phyloP scores from a whole-genome alignment of 1,284 basidiomycete genomes.

The Boletus semigastroideus region DNA sequence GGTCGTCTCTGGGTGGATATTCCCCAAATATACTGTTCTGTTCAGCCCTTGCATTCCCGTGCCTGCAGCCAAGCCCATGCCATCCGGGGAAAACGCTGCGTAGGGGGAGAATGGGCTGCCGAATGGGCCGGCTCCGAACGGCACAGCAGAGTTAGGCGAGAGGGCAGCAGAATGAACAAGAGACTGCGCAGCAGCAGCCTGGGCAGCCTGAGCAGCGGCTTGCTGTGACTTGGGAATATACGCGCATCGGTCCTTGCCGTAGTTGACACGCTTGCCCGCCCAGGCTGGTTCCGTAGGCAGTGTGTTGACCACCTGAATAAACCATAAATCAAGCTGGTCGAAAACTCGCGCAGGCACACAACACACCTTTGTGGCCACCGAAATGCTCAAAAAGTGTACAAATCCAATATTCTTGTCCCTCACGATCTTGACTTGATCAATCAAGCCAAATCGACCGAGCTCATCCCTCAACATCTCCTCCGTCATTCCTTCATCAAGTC shows the following conservation, averaged over 20 bases:
- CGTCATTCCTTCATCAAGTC: slow-evolving; percentile 82
- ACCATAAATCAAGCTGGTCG: neutral
- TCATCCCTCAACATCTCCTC: slow-evolving; percentile 90
- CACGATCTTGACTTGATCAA: slow-evolving; percentile 98
- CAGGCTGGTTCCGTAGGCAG: slow-evolving; percentile 86
- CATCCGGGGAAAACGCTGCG: slow-evolving; percentile 56
- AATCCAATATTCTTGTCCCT: slow-evolving; percentile 97
- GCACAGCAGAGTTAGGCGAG: slow-evolving; percentile 27
- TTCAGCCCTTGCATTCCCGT: slow-evolving; percentile 61
- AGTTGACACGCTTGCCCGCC: slow-evolving; percentile 94
- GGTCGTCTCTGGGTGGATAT: slow-evolving; percentile 91
- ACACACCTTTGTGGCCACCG: slow-evolving; percentile 85
- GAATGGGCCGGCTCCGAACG: slow-evolving; percentile 27
- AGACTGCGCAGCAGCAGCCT: slow-evolving; percentile 79
- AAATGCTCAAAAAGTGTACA: slow-evolving; percentile 93
- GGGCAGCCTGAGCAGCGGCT: slow-evolving; percentile 77
- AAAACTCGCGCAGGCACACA: neutral
- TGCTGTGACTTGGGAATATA: slow-evolving; percentile 92
- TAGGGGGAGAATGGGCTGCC: slow-evolving; percentile 55
- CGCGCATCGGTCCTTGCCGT: slow-evolving; percentile 93
- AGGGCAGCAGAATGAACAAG: slow-evolving; percentile 59
- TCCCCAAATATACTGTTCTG: slow-evolving; percentile 89
- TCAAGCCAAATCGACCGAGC: slow-evolving; percentile 85
- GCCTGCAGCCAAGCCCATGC: slow-evolving; percentile 42
- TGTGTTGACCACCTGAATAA: slow-evolving; percentile 76